phyloP scores from a whole-genome alignment of 2,329 filamentous ascomycete species.

The Sarocladium brachiariae region DNA sequence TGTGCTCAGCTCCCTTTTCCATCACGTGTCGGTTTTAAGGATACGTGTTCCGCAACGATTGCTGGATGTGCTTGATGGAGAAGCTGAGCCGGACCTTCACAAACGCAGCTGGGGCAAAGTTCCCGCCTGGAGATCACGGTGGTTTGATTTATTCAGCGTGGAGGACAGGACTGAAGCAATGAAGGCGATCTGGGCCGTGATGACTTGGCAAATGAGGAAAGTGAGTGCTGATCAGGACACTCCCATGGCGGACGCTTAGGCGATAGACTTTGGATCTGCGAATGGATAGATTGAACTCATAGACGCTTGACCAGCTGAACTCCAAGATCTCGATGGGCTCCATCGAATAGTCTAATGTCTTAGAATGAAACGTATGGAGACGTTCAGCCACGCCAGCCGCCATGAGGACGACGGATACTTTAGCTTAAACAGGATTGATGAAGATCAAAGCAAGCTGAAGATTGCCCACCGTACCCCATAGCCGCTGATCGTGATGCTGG shows the following conservation, averaged over 20 bases:
- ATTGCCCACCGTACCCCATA: no score
- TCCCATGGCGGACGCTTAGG: slow-evolving; percentile 10
- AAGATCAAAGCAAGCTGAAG: no score
- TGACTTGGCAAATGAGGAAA: slow-evolving; percentile 53
- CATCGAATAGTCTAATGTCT: no score
- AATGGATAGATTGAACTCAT: no score
- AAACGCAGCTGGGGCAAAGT: slow-evolving; percentile 44
- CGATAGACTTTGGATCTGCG: neutral
- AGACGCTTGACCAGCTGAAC: no score
- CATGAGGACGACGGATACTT: no score
- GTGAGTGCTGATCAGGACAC: slow-evolving; percentile 6
- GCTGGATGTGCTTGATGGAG: slow-evolving; percentile 46
- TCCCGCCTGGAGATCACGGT: slow-evolving; percentile 50
- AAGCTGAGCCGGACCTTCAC: slow-evolving; percentile 22
- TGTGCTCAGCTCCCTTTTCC: slow-evolving; percentile 53
- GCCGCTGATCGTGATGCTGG: no score
- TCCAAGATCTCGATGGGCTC: no score
- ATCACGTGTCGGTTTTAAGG: slow-evolving; percentile 52
- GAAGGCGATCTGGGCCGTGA: slow-evolving; percentile 51
- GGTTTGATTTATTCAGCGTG: slow-evolving; percentile 53
- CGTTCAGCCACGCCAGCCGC: no score
- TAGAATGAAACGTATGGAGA: no score
- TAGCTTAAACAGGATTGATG: no score
- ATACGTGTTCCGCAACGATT: slow-evolving; percentile 50
- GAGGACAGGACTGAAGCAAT: slow-evolving; percentile 51